Percentiles rank a stretch among this genome's conserved stretches.
These are phyloP conservation scores for Nigrospora osmanthi DNA, from an alignment of 2,329 filamentous ascomycete genomes.

Conservation along the genomic window DNA sequence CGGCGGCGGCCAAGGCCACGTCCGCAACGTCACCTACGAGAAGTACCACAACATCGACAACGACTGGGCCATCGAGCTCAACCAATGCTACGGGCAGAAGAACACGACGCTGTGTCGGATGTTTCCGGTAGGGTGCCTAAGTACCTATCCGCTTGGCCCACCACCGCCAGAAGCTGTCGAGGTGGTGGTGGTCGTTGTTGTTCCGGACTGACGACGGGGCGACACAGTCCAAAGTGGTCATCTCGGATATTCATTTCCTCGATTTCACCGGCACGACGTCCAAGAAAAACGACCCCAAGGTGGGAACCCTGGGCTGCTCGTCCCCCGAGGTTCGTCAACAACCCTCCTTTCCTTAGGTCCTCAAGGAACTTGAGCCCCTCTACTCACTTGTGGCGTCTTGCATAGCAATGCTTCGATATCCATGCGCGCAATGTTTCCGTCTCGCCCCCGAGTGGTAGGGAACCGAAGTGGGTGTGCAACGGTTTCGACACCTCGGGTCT, in stretches of 20 bases:
- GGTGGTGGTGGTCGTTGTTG: too few species aligned
- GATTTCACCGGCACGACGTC: conserved; percentile 48
- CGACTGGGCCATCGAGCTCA: conserved; percentile 56
- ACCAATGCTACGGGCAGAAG: conserved; percentile 52
- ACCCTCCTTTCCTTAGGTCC: too few species aligned
- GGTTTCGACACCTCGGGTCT: conserved; percentile 2
- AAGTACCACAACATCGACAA: conserved; percentile 52
- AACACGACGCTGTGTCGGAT: conserved; percentile 28
- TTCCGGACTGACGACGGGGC: neutral
- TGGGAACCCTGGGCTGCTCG: conserved; percentile 39
- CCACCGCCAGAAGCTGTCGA: too few species aligned
- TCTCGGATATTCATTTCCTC: conserved; percentile 46
- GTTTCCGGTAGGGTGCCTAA: conserved; percentile 11
- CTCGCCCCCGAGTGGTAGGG: conserved; percentile 1
- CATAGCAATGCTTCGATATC: conserved; percentile 3
- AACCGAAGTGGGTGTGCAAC: conserved; percentile 3
- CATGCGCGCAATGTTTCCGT: conserved; percentile 3
- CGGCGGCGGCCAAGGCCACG: conserved; percentile 51
- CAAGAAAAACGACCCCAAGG: conserved; percentile 30
- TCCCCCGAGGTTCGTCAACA: conserved; percentile 33
- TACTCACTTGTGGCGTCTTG: neutral
- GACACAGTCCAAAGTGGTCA: conserved; percentile 35
- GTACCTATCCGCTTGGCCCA: too few species aligned
- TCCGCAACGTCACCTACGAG: conserved; percentile 62
- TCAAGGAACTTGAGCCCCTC: too few species aligned